Percentiles rank a stretch among this genome's conserved stretches.
Evolutionary conservation across 148 eudicot species (phyloP).

Genomic region (Chenopodium formosanum): DNA sequence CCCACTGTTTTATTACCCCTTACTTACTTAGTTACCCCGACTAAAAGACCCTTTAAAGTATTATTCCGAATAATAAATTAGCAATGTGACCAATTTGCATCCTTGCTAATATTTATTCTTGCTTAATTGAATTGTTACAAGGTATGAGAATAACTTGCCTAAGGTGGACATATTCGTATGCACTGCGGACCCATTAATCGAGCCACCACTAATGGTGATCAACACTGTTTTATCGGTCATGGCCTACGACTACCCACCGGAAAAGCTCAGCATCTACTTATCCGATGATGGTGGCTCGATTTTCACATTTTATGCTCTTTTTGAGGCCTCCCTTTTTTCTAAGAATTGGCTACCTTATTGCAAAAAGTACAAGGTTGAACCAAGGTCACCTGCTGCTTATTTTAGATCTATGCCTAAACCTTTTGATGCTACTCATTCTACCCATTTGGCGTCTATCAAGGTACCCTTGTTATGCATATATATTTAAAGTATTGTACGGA

Average conservation of each 20-base stretch:
- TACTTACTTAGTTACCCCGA: no score
- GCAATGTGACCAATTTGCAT: not conserved
- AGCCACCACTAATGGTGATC: constrained; percentile 69
- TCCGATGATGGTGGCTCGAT: constrained; percentile 85
- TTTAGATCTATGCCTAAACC: constrained; percentile 33
- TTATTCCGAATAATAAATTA: no score
- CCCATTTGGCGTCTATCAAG: constrained; percentile 45
- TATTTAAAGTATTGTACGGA: no score
- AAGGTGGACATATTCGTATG: constrained; percentile 66
- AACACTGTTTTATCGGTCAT: constrained; percentile 70
- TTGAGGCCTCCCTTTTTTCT: constrained; percentile 61
- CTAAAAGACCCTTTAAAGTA: no score
- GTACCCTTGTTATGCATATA: constrained; percentile 20
- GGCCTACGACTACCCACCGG: constrained; percentile 67
- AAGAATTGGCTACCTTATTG: constrained; percentile 73
- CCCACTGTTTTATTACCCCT: no score
- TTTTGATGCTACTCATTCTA: constrained; percentile 20
- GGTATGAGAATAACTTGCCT: constrained; percentile 51
- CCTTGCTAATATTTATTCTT: not conserved
- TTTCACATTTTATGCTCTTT: constrained; percentile 68
- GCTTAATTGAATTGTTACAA: not conserved
- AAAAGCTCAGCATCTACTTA: constrained; percentile 58
- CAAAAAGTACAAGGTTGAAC: constrained; percentile 53
- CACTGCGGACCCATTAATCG: constrained; percentile 61
- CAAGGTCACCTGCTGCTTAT: constrained; percentile 72